A percentile compares a stretch with the other conserved stretches of the same genome.
Conservation (phyloP, 345 rosid species). For the Hibiscus trionum region DNA sequence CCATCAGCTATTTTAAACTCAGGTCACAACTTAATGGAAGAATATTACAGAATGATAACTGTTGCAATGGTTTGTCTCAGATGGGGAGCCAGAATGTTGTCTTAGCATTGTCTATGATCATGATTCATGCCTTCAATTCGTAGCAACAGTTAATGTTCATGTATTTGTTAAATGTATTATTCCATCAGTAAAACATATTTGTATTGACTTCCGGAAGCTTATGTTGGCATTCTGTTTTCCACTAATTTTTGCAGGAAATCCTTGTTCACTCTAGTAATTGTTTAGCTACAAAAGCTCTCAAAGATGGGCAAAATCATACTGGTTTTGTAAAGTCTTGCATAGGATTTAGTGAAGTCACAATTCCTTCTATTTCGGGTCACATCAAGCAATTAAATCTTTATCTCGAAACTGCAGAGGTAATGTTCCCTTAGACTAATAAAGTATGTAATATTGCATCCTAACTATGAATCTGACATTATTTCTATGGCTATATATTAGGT, state of each 20-base stretch:
- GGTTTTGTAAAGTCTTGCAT: slow-evolving; percentile 70
- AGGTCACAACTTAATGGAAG: not conserved
- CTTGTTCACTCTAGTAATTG: slow-evolving; percentile 76
- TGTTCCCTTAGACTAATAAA: slow-evolving; percentile 18
- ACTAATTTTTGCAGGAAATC: slow-evolving; percentile 47
- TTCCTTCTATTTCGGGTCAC: slow-evolving; percentile 56
- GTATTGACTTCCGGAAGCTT: not conserved
- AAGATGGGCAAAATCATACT: slow-evolving; percentile 36
- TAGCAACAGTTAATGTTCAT: not conserved
- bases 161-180: not conserved
- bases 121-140: not conserved
- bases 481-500: slow-evolving; percentile 39
- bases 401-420: slow-evolving; percentile 86
- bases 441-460: slow-evolving; percentile 6
- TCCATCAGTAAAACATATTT: not conserved
- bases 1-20: not conserved
- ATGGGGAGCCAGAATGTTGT: not conserved
- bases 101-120: not conserved
- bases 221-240: slow-evolving; percentile 8
- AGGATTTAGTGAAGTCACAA: slow-evolving; percentile 80
- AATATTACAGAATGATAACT: not conserved
- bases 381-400: slow-evolving; percentile 64
- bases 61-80: not conserved
- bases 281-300: slow-evolving; percentile 58
- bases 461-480: slow-evolving; percentile 16